Evolutionary conservation across 805 yeast species (phyloP).

Genomic region (Diddensiella caesifluorescens): DNA sequence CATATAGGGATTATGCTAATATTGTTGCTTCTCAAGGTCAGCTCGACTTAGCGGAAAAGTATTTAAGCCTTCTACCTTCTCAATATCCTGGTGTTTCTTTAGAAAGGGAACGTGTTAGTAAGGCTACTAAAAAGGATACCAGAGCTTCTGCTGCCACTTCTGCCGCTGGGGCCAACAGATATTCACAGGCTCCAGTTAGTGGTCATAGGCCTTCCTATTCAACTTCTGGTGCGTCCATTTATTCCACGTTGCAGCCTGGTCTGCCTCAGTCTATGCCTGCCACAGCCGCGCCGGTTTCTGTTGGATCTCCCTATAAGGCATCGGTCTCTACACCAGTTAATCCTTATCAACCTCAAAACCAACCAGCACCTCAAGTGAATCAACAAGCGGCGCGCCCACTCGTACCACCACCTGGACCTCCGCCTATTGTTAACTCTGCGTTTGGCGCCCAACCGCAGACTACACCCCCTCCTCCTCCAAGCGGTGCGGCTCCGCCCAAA

Average conservation of each 20-base stretch:
- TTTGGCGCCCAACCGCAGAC: conserved; percentile 19
- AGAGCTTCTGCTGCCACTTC: conserved; percentile 17
- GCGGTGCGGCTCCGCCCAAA: conserved; percentile 19
- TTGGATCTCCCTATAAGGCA: conserved; percentile 7
- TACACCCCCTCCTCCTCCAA: conserved; percentile 26
- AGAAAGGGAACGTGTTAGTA: conserved; percentile 74
- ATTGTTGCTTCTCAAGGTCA: conserved; percentile 77
- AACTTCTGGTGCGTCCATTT: conserved; percentile 16
- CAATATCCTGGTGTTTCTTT: conserved; percentile 59
- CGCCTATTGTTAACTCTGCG: conserved; percentile 19
- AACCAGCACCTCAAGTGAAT: conserved; percentile 6
- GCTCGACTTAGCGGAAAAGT: conserved; percentile 70
- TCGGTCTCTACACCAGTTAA: conserved; percentile 14
- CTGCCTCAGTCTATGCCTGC: not conserved
- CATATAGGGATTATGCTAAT: conserved; percentile 76
- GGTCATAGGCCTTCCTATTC: conserved; percentile 5
- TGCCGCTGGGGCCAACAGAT: conserved; percentile 14
- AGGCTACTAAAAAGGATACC: conserved; percentile 47
- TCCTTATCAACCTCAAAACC: conserved; percentile 18
- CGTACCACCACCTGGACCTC: conserved; percentile 16
- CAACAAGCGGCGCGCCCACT: conserved; percentile 19
- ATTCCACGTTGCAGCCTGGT: conserved; percentile 19
- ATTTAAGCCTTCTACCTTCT: conserved; percentile 66
- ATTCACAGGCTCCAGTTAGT: conserved; percentile 7
- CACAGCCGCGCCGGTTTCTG: not conserved